Conservation (phyloP, 2,329 filamentous ascomycete genomes). For the Beauveria scarabaeidicola region DNA sequence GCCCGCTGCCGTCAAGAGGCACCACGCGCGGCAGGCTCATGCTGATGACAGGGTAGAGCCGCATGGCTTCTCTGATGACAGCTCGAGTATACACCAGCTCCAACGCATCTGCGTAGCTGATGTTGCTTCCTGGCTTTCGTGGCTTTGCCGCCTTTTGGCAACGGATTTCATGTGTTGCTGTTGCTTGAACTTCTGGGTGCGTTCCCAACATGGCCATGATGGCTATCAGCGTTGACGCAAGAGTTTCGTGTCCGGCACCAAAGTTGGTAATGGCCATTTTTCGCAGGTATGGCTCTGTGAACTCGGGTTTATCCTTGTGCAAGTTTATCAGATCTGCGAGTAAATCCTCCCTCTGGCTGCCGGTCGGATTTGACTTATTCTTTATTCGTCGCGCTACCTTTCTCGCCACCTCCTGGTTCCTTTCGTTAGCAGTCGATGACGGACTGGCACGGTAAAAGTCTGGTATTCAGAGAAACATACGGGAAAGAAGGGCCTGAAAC, state of each 20-base stretch:
- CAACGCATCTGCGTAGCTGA: slow-evolving; percentile 13
- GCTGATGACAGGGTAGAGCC: slow-evolving; percentile 41
- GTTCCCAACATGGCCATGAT: slow-evolving; percentile 38
- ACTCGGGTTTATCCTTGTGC: slow-evolving; percentile 35
- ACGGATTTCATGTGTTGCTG: slow-evolving; percentile 26
- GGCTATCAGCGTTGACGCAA: slow-evolving; percentile 44
- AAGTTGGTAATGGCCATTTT: slow-evolving; percentile 48
- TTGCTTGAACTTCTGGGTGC: slow-evolving; percentile 24
- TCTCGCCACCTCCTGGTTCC: slow-evolving; percentile 24
- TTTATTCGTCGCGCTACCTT: slow-evolving; percentile 27
- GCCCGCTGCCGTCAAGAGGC: slow-evolving; percentile 22
- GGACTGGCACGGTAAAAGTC: neutral
- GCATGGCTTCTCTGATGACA: slow-evolving; percentile 42
- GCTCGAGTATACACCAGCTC: slow-evolving; percentile 32
- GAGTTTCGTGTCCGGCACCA: slow-evolving; percentile 46
- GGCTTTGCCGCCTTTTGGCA: slow-evolving; percentile 7
- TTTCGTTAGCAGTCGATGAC: neutral
- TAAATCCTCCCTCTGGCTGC: slow-evolving; percentile 31
- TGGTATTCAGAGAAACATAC: slow-evolving; percentile 23
- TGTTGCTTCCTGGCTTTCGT: neutral
- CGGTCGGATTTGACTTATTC: slow-evolving; percentile 21
- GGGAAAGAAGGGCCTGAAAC: slow-evolving; percentile 41
- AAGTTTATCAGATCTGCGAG: slow-evolving; percentile 38
- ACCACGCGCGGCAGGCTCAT: slow-evolving; percentile 43
- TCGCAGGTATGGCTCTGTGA: slow-evolving; percentile 38